Percentiles rank a stretch among this genome's conserved stretches.
Evolutionary conservation across 2,329 filamentous ascomycete species (phyloP).

Genomic region (Emericellopsis atlantica): DNA sequence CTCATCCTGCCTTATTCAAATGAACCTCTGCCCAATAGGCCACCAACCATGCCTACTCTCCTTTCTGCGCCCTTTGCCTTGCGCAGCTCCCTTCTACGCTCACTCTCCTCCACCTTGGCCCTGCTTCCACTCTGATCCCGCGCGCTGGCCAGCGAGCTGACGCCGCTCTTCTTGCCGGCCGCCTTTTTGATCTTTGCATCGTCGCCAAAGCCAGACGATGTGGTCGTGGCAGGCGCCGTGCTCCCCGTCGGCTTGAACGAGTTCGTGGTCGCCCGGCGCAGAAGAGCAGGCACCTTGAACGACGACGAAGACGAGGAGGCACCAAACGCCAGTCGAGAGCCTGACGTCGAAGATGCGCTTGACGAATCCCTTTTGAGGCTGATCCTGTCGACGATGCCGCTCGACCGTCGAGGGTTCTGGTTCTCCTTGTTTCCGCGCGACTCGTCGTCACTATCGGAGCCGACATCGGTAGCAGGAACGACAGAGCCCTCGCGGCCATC

Average conservation of each 20-base stretch:
- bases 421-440: constrained; percentile 37
- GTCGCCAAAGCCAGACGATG: constrained; percentile 24
- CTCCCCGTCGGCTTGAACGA: constrained; percentile 30
- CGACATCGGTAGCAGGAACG: constrained; percentile 28
- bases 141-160: constrained; percentile 42
- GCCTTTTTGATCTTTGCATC: constrained; percentile 46
- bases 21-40: constrained; percentile 41
- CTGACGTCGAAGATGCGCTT: constrained; percentile 11
- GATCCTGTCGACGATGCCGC: constrained; percentile 59
- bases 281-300: constrained; percentile 59
- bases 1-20: constrained; percentile 15
- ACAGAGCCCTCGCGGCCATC: constrained; percentile 37
- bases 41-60: constrained; percentile 42
- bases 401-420: constrained; percentile 22
- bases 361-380: constrained; percentile 48
- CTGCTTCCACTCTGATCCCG: constrained; percentile 43
- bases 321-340: constrained; percentile 44
- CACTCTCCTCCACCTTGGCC: constrained; percentile 40
- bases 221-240: constrained; percentile 10
- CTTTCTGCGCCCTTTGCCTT: constrained; percentile 45
- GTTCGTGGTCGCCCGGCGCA: constrained; percentile 63
- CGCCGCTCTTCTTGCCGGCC: constrained; percentile 45
- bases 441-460: constrained; percentile 20
- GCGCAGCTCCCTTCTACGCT: constrained; percentile 44
- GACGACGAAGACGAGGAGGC: constrained; percentile 23